Conservation (phyloP, 2,329 filamentous ascomycete species). For the Fusarium vanettenii region DNA sequence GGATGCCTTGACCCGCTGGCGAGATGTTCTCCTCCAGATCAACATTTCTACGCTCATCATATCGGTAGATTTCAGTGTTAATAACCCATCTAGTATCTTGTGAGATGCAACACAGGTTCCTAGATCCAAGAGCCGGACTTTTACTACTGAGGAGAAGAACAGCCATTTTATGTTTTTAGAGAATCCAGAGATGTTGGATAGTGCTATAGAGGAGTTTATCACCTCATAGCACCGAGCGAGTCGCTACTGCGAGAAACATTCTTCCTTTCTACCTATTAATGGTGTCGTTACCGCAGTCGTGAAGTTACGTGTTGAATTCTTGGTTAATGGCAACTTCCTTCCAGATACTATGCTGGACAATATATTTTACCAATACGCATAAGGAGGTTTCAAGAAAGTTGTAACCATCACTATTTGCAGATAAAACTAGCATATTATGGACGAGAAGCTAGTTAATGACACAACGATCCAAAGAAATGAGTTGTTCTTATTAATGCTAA, state of each 20-base stretch:
- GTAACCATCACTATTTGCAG: not conserved
- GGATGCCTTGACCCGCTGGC: conserved; percentile 8
- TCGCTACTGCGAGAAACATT: not conserved
- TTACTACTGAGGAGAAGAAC: conserved; percentile 47
- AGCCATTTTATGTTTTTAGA: conserved; percentile 51
- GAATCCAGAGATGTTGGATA: conserved; percentile 48
- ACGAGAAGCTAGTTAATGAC: not conserved
- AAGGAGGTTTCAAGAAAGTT: not conserved
- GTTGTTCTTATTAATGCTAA: not conserved
- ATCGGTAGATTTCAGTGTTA: conserved; percentile 26
- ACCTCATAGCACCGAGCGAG: not conserved
- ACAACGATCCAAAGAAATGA: not conserved
- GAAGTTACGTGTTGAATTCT: too few species aligned
- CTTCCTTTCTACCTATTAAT: too few species aligned
- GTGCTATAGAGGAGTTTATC: conserved; percentile 44
- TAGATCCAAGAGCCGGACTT: conserved; percentile 37
- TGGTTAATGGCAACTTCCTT: too few species aligned
- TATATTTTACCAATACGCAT: too few species aligned
- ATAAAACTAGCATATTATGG: not conserved
- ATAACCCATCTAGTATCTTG: conserved; percentile 18
- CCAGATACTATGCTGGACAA: too few species aligned
- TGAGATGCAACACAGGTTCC: conserved; percentile 46
- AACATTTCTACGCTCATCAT: conserved; percentile 45
- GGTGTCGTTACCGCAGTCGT: too few species aligned
- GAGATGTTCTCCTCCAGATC: conserved; percentile 28